These are phyloP conservation scores for Cladophialophora bantiana DNA, from an alignment of 2,329 filamentous ascomycete genomes.

Conservation along the genomic window DNA sequence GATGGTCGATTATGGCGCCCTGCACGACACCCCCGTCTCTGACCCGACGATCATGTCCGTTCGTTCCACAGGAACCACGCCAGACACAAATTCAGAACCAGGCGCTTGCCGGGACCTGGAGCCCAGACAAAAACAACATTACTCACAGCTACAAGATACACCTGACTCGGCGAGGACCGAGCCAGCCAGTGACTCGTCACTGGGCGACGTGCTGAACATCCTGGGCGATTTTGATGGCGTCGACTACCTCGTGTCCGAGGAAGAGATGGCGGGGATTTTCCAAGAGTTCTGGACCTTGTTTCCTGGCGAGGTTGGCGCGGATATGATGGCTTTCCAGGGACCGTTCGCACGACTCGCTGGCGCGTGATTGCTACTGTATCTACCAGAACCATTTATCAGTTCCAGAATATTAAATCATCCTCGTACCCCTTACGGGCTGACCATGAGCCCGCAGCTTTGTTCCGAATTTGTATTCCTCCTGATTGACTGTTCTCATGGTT, in stretches of 20 bases:
- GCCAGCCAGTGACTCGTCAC: background rate
- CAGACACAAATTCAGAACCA: background rate
- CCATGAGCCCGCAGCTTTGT: too few species aligned
- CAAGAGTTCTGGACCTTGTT: constrained; percentile 5
- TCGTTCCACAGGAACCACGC: background rate
- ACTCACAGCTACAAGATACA: background rate
- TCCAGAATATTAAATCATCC: too few species aligned
- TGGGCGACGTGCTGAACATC: background rate
- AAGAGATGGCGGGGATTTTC: constrained; percentile 1
- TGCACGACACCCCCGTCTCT: background rate
- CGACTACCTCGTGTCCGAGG: background rate
- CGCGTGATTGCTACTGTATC: too few species aligned
- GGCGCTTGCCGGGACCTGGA: background rate
- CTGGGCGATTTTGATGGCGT: background rate
- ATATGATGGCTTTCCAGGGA: background rate
- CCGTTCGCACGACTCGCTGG: background rate
- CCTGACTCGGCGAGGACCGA: background rate
- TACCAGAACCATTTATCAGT: too few species aligned
- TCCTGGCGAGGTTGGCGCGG: background rate
- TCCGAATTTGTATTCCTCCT: too few species aligned
- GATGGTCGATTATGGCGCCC: constrained; percentile 1
- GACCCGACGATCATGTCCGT: background rate
- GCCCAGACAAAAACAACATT: background rate
- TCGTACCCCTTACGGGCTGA: too few species aligned
- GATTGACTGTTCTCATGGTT: too few species aligned